phyloP scores from a whole-genome alignment of 371 early-diverging fungal genomes.

The Mortierella sp. region DNA sequence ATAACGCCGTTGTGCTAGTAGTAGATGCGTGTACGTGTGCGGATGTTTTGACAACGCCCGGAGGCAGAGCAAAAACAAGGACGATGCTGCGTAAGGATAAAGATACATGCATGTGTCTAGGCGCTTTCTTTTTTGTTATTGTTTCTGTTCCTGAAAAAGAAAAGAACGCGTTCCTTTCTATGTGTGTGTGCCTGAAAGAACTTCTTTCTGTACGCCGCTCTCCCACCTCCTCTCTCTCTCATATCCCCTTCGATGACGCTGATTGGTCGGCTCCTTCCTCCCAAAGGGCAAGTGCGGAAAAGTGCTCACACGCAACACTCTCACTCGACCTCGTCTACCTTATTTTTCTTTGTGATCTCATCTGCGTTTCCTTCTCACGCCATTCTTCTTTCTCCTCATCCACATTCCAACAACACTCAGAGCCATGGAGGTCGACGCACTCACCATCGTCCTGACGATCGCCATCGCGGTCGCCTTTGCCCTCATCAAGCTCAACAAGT shows the following conservation, averaged over 20 bases:
- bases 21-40: neutral
- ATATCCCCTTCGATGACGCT: neutral
- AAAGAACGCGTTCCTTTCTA: neutral
- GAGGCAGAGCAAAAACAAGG: neutral
- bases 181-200: neutral
- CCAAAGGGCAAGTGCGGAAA: neutral
- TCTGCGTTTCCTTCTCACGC: neutral
- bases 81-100: neutral
- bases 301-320: neutral
- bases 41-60: neutral
- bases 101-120: neutral
- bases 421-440: conserved; percentile 50
- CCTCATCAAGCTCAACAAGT: conserved; percentile 61
- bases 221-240: neutral
- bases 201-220: neutral
- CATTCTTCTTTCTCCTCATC: neutral
- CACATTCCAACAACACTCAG: neutral
- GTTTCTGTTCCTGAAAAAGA: neutral
- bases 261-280: neutral
- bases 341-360: conserved; percentile 2
- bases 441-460: conserved; percentile 53
- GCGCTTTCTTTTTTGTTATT: too few species aligned
- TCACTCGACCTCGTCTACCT: neutral
- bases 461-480: conserved; percentile 56
- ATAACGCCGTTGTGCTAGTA: neutral